Evolutionary conservation across 2,329 filamentous ascomycete genomes (phyloP).

Genomic region (Lasiodiplodia sp.): DNA sequence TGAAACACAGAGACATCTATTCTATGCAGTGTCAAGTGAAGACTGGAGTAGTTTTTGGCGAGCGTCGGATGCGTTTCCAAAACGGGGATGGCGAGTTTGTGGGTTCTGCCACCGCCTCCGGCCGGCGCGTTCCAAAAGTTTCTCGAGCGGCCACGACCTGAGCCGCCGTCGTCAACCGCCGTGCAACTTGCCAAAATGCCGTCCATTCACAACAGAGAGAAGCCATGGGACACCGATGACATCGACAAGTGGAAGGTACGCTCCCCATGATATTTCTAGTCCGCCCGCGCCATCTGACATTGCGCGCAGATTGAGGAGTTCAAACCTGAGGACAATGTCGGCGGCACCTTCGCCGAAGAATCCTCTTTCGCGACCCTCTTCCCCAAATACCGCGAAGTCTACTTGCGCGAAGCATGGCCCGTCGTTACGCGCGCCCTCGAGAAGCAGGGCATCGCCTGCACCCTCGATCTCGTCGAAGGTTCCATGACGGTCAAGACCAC

Average conservation of each 20-base stretch:
- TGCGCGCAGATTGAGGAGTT: constrained; percentile 74
- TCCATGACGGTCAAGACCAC: constrained; percentile 98
- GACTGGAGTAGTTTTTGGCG: constrained; percentile 1
- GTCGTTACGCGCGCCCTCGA: constrained; percentile 86
- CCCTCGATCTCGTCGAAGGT: constrained; percentile 92
- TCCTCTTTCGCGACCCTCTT: constrained; percentile 88
- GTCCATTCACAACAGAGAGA: constrained; percentile 86
- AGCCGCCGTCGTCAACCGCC: neutral
- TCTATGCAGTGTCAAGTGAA: neutral
- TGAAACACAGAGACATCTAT: too few species aligned
- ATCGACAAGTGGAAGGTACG: constrained; percentile 92
- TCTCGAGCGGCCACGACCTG: constrained; percentile 17
- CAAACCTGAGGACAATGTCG: constrained; percentile 82
- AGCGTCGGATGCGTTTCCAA: neutral
- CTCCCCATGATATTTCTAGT: neutral
- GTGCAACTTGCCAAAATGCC: constrained; percentile 66
- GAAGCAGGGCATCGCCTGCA: constrained; percentile 87
- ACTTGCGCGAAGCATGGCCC: constrained; percentile 92
- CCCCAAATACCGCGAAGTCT: constrained; percentile 95
- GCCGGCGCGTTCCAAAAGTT: constrained; percentile 27
- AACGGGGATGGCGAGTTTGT: neutral
- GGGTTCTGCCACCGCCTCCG: constrained; percentile 21
- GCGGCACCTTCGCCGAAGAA: constrained; percentile 89
- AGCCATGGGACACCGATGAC: constrained; percentile 93
- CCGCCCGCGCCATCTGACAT: constrained; percentile 1